Base-by-base conservation (phyloP, 208 protist species). In the Crithidia expoeki region DNA sequence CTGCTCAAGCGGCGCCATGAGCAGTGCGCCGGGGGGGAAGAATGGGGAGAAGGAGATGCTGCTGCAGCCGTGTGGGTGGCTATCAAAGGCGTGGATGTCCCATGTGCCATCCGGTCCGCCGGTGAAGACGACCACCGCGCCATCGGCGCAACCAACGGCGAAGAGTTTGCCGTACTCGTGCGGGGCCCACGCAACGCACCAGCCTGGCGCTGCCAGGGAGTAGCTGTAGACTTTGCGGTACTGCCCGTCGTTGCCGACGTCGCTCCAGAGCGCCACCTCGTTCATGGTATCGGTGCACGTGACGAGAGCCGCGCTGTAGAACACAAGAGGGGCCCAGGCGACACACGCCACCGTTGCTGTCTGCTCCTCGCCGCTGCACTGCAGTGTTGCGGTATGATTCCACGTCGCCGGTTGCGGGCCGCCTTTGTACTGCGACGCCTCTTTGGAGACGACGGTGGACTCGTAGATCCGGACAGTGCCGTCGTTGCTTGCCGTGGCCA, bases 101-200 rank as follows among this genome's bases (percentile, higher is more conserved):
- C 91, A 96, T 67, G 76, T 62, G 66, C 79, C 68, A 21, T 88
- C 83, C 4, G 79, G 64, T 5, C 64, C 70, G 38, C 23, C 85
- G n/a, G 77, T 84, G 74, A 93, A 92, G 44, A 93, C 63, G 52
- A 82, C 60, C 17, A 96, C 69, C 32, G 70, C 69, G 28, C 91
- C 88, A 59, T 85, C 84, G n/a, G 72, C 81, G 58, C 80, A 88
- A 57, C 87, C 88, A 19, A 93, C 88, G 14, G 88, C 86, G 52
- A 96, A 96, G 14, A 92, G 72, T 55, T 85, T 85, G 28, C 91
- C 91, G 65, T 91, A 93, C 79, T 93, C 85, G 34, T 81, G 68
- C 38, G 91, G 85, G 4, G 85, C 88, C 89, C 91, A 96, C 46
- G 83, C 82, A n/a, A 84, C 81, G 60, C 84, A 87, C 68, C 80